Base-by-base conservation (phyloP, 345 rosid genomes). In the Lumnitzera littorea region DNA sequence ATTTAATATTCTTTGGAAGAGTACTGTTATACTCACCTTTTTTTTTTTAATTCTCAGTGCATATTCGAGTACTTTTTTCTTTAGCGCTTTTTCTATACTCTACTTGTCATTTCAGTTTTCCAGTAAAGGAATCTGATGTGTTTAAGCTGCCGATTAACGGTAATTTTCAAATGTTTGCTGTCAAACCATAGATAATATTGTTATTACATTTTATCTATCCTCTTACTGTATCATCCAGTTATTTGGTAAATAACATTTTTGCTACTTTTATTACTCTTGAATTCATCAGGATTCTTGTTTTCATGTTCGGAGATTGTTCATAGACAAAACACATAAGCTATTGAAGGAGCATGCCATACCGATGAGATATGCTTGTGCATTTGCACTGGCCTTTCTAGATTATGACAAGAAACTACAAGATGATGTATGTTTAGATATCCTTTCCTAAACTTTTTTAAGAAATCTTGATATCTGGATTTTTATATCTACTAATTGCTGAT, bases 361-460 rank as follows among this genome's bases (percentile, higher is more conserved):
- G 47, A 75, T 57, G 67, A 79, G 84, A 84, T 92, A 87, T 73
- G 96, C 98, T 48, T 92, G 96, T 74, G 84, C 86, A 27, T 87
- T 85, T 69, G 80, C 88, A 29, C 74, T 92, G 76, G 82, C 86
- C 62, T 14, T 74, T 57, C 68, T 72, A 55, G 88, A 75, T 76
- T 62, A 73, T 60, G 52, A 58, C 68, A 76, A 74, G 71, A 96
- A 80, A 69, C 80, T 84, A 60, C 92, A 67, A 58, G 79, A 82
- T 73, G 80, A 76, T 68, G 96, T 89, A 79, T 55, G 80, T 66
- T 55, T 68, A 46, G 43, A 36, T 62, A 17, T 64, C 73, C 67
- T 59, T 24, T 55, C 11, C 31, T 43, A 12, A 57, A 13, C 23
- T 53, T 14, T 29, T 12, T 62, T 7, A 13, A 29, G 10, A 5